These are phyloP conservation scores for Medicago ruthenica DNA, from an alignment of 306 rosid species.

Conservation along the genomic window DNA sequence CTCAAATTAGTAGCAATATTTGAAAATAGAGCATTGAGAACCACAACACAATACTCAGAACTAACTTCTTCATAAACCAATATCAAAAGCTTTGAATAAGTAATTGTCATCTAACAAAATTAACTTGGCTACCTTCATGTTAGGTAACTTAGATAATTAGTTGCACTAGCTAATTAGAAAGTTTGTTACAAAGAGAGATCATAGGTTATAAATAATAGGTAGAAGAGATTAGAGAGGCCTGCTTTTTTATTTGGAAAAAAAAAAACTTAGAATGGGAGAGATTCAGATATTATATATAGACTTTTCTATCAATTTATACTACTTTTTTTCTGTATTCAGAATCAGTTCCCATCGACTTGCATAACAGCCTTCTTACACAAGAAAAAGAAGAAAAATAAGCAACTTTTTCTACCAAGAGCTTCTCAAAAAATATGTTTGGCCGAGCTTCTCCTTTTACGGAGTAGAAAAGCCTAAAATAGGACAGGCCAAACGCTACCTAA, in stretches of 20 bases:
- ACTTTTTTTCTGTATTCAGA: not conserved
- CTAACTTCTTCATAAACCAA: not conserved
- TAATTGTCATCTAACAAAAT: conserved; percentile 7
- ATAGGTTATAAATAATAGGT: not conserved
- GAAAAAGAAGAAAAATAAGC: too few species aligned
- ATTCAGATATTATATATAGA: not conserved
- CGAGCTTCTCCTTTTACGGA: too few species aligned
- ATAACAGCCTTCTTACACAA: too few species aligned
- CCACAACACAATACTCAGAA: not conserved
- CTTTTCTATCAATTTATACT: not conserved
- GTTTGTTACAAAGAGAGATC: not conserved
- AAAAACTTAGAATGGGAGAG: not conserved
- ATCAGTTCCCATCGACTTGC: not conserved
- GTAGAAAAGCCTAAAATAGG: too few species aligned
- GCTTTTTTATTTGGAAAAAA: not conserved
- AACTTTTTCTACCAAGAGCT: too few species aligned
- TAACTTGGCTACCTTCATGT: not conserved
- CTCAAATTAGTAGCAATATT: conserved; percentile 24
- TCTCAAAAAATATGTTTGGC: too few species aligned
- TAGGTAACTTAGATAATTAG: not conserved
- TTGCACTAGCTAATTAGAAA: not conserved
- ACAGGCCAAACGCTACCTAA: too few species aligned
- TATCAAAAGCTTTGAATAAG: conserved; percentile 4
- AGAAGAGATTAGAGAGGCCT: not conserved
- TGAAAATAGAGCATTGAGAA: conserved; percentile 1